Evolutionary conservation across 2,329 filamentous ascomycete genomes (phyloP).

Genomic region (Neonectria faginata): DNA sequence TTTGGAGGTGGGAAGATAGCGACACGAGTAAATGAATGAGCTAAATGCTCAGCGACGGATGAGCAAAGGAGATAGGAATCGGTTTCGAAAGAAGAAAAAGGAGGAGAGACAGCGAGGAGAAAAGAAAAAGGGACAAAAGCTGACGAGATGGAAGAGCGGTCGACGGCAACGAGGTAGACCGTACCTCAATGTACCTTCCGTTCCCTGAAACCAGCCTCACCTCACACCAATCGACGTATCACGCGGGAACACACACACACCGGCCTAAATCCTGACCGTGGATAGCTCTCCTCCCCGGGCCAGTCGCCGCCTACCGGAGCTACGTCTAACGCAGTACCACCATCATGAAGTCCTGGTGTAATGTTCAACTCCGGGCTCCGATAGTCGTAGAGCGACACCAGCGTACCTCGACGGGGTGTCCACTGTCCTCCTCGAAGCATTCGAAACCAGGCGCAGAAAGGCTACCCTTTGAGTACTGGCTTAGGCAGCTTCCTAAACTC

Average conservation of each 20-base stretch:
- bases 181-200: constrained; percentile 34
- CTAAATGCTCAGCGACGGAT: neutral
- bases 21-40: neutral
- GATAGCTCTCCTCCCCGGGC: constrained; percentile 20
- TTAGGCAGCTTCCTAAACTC: neutral
- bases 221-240: constrained; percentile 21
- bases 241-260: constrained; percentile 26
- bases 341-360: constrained; percentile 9
- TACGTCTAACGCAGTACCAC: constrained; percentile 18
- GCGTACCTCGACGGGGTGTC: neutral
- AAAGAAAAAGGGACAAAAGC: constrained; percentile 10
- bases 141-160: constrained; percentile 30
- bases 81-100: constrained; percentile 5
- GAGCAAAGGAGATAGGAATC: constrained; percentile 15
- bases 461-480: neutral
- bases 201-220: constrained; percentile 18
- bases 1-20: neutral
- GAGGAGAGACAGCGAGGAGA: constrained; percentile 10
- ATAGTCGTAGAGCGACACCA: constrained; percentile 6
- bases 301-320: constrained; percentile 12
- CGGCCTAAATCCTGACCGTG: constrained; percentile 22
- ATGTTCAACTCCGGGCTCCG: neutral
- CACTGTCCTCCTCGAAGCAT: neutral
- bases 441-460: neutral
- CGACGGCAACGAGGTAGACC: constrained; percentile 34